These are phyloP conservation scores for Fusarium graminum DNA, from an alignment of 2,329 filamentous ascomycete genomes.

Conservation along the genomic window DNA sequence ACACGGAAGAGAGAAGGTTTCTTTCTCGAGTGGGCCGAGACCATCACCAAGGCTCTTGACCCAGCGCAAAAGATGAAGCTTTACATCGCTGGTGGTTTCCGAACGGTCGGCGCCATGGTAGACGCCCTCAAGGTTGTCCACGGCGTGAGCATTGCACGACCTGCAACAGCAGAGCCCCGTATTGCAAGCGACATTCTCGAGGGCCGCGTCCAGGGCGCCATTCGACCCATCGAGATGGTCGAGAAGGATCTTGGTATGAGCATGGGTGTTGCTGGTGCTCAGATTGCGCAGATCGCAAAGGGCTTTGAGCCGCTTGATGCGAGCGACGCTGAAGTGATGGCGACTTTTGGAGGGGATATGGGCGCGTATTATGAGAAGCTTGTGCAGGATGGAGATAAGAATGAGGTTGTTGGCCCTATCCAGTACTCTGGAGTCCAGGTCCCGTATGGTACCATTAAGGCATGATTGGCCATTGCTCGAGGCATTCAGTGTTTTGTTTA, in stretches of 20 bases:
- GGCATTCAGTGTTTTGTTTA: not conserved
- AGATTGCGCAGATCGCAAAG: constrained; percentile 36
- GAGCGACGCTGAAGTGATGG: constrained; percentile 38
- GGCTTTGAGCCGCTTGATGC: constrained; percentile 49
- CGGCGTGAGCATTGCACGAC: constrained; percentile 67
- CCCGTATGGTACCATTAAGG: constrained; percentile 32
- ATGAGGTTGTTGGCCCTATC: constrained; percentile 44
- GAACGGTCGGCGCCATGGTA: constrained; percentile 69
- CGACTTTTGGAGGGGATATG: constrained; percentile 44
- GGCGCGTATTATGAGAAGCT: constrained; percentile 40
- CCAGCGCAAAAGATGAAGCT: constrained; percentile 61
- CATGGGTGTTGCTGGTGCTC: constrained; percentile 24
- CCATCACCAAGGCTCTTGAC: constrained; percentile 57
- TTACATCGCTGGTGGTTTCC: constrained; percentile 70
- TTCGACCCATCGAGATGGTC: constrained; percentile 24
- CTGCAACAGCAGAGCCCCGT: constrained; percentile 52
- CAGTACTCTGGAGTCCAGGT: constrained; percentile 42
- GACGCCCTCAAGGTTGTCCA: constrained; percentile 67
- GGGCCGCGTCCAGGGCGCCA: constrained; percentile 37
- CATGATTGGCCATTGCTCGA: not conserved
- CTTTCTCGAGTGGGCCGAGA: constrained; percentile 70
- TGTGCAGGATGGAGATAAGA: constrained; percentile 47
- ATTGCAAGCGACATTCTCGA: constrained; percentile 50
- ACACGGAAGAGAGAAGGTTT: constrained; percentile 68
- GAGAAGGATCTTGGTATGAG: constrained; percentile 34